Percentiles rank a stretch among this genome's conserved stretches.
Evolutionary conservation across 2,329 filamentous ascomycete species (phyloP).

Genomic region (Orbilia javanica): DNA sequence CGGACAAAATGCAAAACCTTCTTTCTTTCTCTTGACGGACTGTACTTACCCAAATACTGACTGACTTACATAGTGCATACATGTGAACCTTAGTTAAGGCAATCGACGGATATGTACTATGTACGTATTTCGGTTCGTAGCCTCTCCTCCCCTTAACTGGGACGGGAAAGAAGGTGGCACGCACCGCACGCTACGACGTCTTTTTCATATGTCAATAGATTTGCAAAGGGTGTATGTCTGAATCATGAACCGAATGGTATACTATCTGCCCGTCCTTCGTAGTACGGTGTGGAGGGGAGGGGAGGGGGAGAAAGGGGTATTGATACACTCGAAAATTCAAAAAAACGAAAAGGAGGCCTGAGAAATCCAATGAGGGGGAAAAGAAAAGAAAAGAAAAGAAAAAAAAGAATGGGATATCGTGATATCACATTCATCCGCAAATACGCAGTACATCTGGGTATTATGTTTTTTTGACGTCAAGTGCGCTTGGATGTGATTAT

Average conservation of each 20-base stretch:
- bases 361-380: background rate
- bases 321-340: background rate
- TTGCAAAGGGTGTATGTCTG: background rate
- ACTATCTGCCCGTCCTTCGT: no score
- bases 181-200: background rate
- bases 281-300: background rate
- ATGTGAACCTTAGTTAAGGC: background rate
- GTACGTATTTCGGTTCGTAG: background rate
- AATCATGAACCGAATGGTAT: no score
- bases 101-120: background rate
- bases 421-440: background rate
- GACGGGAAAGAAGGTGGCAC: slow-evolving; percentile 11
- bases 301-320: background rate
- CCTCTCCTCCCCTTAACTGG: background rate
- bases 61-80: background rate
- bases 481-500: slow-evolving; percentile 1
- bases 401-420: background rate
- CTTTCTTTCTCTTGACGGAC: background rate
- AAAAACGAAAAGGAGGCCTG: background rate
- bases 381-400: background rate
- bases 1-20: background rate
- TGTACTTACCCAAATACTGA: background rate
- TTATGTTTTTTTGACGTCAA: slow-evolving; percentile 1
- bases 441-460: slow-evolving; percentile 24
- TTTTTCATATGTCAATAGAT: background rate